Percentiles rank a stretch among this genome's conserved stretches.
These are phyloP conservation scores for Rhododendron kiyosumense DNA, from an alignment of 148 eudicot genomes.

Conservation along the genomic window DNA sequence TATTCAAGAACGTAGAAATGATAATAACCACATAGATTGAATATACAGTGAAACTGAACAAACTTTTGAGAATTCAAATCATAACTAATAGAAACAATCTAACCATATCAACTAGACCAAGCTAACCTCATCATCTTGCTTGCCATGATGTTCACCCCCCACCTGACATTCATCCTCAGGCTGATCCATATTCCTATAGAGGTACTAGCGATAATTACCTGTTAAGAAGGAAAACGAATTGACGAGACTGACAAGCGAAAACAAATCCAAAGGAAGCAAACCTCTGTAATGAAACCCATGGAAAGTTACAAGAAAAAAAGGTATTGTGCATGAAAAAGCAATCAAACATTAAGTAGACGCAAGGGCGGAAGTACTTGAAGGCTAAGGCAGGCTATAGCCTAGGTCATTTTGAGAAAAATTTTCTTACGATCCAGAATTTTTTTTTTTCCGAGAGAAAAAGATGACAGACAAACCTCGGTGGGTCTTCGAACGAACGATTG, in stretches of 20 bases:
- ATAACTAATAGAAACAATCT: neutral
- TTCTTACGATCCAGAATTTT: too few relatives aligned
- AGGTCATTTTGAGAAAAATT: too few relatives aligned
- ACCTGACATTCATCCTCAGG: slow-evolving; percentile 49
- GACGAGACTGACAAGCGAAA: neutral
- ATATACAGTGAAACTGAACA: neutral
- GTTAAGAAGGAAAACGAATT: neutral
- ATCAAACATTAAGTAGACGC: neutral
- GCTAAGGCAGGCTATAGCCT: too few relatives aligned
- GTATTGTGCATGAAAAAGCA: neutral
- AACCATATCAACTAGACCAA: neutral
- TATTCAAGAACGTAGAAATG: neutral
- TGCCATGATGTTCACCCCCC: slow-evolving; percentile 51
- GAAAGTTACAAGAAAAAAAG: neutral
- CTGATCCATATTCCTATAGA: slow-evolving; percentile 36
- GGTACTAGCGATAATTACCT: neutral
- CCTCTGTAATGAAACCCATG: neutral
- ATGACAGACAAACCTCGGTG: too few relatives aligned
- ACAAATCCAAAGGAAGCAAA: neutral
- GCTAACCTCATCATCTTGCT: slow-evolving; percentile 61
- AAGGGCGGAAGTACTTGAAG: too few relatives aligned
- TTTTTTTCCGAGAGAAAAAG: too few relatives aligned
- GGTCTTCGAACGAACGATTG: too few relatives aligned
- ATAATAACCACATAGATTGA: neutral
- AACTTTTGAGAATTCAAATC: neutral